Evolutionary conservation across 2,329 filamentous ascomycete genomes (phyloP).

Genomic region (Pestalotiopsis sp.): DNA sequence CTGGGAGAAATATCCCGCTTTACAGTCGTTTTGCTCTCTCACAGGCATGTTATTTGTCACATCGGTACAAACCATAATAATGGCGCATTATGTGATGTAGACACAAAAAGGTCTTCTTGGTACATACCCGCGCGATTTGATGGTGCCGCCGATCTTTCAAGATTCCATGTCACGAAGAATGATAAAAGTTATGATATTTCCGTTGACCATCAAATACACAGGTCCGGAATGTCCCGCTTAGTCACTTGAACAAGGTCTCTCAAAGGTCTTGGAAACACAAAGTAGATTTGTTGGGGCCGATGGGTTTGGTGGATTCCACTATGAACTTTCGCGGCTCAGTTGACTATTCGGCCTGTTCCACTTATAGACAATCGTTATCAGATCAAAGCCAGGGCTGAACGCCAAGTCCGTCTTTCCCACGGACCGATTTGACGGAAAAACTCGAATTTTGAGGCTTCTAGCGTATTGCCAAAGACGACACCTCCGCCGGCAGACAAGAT

Average conservation of each 20-base stretch:
- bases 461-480: neutral
- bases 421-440: neutral
- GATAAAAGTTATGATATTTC: neutral
- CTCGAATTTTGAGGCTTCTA: neutral
- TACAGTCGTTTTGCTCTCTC: neutral
- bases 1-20: neutral
- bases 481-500: neutral
- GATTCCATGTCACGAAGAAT: neutral
- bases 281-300: too few species aligned
- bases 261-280: too few species aligned
- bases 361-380: neutral
- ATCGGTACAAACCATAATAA: neutral
- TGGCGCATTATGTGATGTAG: neutral
- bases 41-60: neutral
- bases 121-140: neutral
- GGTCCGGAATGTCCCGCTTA: too few species aligned
- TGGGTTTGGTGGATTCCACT: neutral
- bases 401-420: neutral
- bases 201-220: too few species aligned
- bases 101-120: neutral
- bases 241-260: too few species aligned
- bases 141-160: neutral
- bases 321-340: neutral
- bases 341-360: neutral
- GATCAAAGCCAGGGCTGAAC: neutral